Conservation (phyloP, 352 stramenopile species). For the Phytophthora crassamura region DNA sequence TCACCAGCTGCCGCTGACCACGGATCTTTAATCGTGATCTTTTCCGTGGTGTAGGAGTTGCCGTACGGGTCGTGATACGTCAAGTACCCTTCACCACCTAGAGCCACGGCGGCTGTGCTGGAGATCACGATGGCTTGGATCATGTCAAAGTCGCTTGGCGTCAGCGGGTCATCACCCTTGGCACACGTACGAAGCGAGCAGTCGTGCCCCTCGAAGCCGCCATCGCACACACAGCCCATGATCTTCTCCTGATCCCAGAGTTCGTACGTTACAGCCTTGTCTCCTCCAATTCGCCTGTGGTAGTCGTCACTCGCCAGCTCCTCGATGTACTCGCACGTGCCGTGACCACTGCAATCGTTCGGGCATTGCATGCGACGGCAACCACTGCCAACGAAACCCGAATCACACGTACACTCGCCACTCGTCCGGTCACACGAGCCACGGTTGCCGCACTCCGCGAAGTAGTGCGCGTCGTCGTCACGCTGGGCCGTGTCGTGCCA, state of each 20-base stretch:
- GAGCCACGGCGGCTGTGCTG: too few relatives aligned
- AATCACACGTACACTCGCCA: constrained; percentile 84
- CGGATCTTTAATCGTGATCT: constrained; percentile 32
- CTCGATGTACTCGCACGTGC: constrained; percentile 78
- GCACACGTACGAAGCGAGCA: constrained; percentile 66
- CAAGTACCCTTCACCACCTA: constrained; percentile 39
- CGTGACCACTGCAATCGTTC: constrained; percentile 55
- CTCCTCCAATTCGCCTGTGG: constrained; percentile 52
- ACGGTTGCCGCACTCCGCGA: constrained; percentile 62
- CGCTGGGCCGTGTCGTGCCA: constrained; percentile 61
- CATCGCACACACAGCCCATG: constrained; percentile 82
- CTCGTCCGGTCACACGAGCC: constrained; percentile 76
- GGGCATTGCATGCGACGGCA: constrained; percentile 71
- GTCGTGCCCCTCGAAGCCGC: constrained; percentile 56
- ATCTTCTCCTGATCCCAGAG: constrained; percentile 88
- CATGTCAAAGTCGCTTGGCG: constrained; percentile 62
- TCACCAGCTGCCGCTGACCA: too few relatives aligned
- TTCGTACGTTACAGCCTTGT: constrained; percentile 48
- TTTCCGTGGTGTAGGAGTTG: constrained; percentile 63
- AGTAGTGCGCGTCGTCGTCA: constrained; percentile 62
- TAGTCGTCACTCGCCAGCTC: constrained; percentile 55
- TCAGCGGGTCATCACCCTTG: constrained; percentile 71
- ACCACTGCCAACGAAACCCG: constrained; percentile 74
- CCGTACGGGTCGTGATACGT: constrained; percentile 81
- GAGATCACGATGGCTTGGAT: constrained; percentile 37